Evolutionary conservation across 768 basidiomycete genomes (phyloP), one percentile per base, ranked within the genome.

Genomic region (Clitopilus passeckerianus): DNA sequence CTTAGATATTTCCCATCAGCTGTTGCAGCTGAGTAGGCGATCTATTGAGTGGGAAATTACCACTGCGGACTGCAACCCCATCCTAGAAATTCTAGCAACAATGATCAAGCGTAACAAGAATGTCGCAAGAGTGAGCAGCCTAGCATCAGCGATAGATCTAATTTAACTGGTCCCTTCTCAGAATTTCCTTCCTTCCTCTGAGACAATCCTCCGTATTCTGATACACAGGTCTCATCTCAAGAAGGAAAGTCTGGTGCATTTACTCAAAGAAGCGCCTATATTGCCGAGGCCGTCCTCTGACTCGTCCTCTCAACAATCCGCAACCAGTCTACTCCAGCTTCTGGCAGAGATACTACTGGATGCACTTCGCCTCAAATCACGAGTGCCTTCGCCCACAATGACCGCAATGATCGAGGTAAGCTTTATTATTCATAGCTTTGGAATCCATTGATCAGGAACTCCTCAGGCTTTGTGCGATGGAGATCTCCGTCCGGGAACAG

Each of bases 31-130:
- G 54, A 79, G 83, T 46, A 81, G 87, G 6, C 81, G 84, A 33
- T 75, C 80, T n/a, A 77, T 82, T 1, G 87, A 91, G 56, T 78
- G 78, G 66, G 67, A 77, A 37, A 70, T 78, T 18, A 76, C 75
- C 12, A 66, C 63, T 2, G 75, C 85, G 57, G 81, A 90, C 65
- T 77, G 85, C 4, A 83, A 84, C 8, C 77, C 87, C 4, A 65
- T 90, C 9, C 64, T 91, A 16, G 54, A 69, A 3, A 80, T 87
- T 55, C 73, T 78, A 0, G 73, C 81, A 3, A 74, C 75, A 14
- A 73, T 91, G 30, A 72, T 88, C 14, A 78, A 84, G 58, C 77
- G 85, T 65, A 87, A 89, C 71, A 85, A 84, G 68, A 70, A 77
- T 20, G 75, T 82, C 50, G 79, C 77, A 65, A 76, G 82, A 60